These are phyloP conservation scores for Cyclocybe aegerita DNA, from an alignment of 768 basidiomycete species.

Conservation along the genomic window DNA sequence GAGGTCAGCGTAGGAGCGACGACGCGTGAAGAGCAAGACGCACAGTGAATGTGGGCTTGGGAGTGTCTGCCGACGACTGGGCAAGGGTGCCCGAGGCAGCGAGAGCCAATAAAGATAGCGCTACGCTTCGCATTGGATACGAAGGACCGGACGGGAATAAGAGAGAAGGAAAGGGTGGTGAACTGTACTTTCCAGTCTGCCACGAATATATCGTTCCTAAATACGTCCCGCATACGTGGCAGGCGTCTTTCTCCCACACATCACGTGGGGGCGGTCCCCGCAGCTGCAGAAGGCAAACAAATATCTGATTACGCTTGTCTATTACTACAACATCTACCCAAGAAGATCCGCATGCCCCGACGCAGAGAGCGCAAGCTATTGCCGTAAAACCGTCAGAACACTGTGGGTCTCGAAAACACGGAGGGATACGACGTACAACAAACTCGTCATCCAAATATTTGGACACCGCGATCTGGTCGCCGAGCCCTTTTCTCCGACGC, in stretches of 20 bases:
- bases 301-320: constrained; percentile 4
- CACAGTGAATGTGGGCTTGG: constrained; percentile 72
- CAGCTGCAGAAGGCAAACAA: constrained; percentile 7
- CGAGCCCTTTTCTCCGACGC: constrained; percentile 91
- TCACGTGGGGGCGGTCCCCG: constrained; percentile 30
- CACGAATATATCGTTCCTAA: constrained; percentile 30
- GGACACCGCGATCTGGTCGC: constrained; percentile 95
- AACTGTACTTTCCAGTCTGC: constrained; percentile 21
- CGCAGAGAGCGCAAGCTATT: constrained; percentile 86
- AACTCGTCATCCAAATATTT: constrained; percentile 98
- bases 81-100: constrained; percentile 66
- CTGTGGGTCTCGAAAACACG: constrained; percentile 2
- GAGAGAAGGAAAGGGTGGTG: constrained; percentile 34
- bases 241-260: constrained; percentile 36
- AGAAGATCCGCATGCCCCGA: constrained; percentile 95
- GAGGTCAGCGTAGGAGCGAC: constrained; percentile 9
- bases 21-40: constrained; percentile 21
- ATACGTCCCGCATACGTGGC: constrained; percentile 47
- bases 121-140: constrained; percentile 85
- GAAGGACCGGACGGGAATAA: constrained; percentile 55
- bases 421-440: constrained; percentile 47
- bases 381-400: constrained; percentile 7
- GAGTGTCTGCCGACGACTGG: constrained; percentile 46
- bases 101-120: constrained; percentile 74
- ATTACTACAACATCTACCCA: constrained; percentile 32